Conservation (phyloP, 331 rosid species). For the Cydonia oblonga region DNA sequence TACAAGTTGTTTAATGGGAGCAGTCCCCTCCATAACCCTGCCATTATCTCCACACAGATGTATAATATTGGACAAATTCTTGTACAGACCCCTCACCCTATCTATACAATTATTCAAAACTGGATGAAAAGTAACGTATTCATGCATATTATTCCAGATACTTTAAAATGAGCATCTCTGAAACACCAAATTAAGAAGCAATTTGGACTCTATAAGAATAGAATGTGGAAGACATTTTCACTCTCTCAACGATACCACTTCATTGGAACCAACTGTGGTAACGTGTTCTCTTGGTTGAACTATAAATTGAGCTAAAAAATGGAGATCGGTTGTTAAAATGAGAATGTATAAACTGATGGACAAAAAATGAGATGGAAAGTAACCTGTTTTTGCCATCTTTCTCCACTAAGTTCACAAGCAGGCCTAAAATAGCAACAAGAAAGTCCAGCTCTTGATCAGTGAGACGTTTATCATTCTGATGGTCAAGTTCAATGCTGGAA, state of each 20-base stretch:
- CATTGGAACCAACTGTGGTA: neutral
- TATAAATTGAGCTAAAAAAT: neutral
- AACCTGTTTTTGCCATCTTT: constrained; percentile 87
- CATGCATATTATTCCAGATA: neutral
- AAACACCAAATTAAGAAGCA: neutral
- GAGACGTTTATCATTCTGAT: constrained; percentile 45
- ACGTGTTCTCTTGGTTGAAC: neutral
- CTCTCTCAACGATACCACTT: neutral
- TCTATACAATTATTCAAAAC: neutral
- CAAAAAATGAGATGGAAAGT: neutral
- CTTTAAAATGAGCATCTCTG: neutral
- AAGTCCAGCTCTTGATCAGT: constrained; percentile 83
- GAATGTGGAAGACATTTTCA: neutral
- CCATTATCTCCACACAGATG: neutral
- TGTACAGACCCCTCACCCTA: neutral
- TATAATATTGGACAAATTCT: neutral
- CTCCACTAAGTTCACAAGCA: constrained; percentile 93
- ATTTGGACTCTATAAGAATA: neutral
- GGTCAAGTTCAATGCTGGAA: constrained; percentile 23
- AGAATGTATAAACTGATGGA: neutral
- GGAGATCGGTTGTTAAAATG: neutral
- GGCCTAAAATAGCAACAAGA: constrained; percentile 94
- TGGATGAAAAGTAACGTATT: neutral
- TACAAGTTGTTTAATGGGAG: neutral
- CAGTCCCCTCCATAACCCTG: neutral